phyloP scores from a whole-genome alignment of 2,329 filamentous ascomycete species.

The Xylariaceae sp. region DNA sequence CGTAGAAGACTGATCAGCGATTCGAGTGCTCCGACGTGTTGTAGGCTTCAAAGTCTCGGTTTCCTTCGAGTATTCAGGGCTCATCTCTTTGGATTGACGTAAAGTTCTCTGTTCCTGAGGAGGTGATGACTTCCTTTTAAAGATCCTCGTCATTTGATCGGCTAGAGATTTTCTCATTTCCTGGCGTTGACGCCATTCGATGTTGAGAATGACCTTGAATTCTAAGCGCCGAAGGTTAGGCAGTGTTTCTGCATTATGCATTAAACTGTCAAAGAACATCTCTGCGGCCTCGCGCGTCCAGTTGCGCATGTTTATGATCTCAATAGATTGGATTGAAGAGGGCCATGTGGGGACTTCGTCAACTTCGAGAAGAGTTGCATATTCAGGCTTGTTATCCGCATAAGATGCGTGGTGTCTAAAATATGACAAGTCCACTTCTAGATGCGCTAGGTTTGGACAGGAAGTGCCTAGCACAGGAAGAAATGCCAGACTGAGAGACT shows the following conservation, averaged over 20 bases:
- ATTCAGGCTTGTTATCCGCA: constrained; percentile 77
- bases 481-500: constrained; percentile 78
- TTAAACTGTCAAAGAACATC: constrained; percentile 79
- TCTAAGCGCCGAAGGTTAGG: constrained; percentile 71
- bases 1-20: constrained; percentile 31
- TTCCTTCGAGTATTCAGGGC: background rate
- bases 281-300: constrained; percentile 74
- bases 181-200: constrained; percentile 82
- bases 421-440: constrained; percentile 81
- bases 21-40: constrained; percentile 41
- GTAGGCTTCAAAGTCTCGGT: constrained; percentile 7
- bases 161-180: constrained; percentile 82
- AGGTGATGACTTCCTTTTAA: constrained; percentile 46
- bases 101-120: constrained; percentile 29
- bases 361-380: constrained; percentile 69
- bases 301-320: constrained; percentile 78
- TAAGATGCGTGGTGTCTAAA: constrained; percentile 72
- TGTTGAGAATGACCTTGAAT: constrained; percentile 79
- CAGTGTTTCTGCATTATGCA: constrained; percentile 72
- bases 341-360: constrained; percentile 82
- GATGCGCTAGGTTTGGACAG: constrained; percentile 73
- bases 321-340: constrained; percentile 69
- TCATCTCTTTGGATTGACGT: constrained; percentile 12
- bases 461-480: constrained; percentile 67
- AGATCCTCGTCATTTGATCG: constrained; percentile 70